Evolutionary conservation across 1,139 yeast genomes (phyloP), one percentile per base, ranked within the genome.

Genomic region (Taiozyma sp.): DNA sequence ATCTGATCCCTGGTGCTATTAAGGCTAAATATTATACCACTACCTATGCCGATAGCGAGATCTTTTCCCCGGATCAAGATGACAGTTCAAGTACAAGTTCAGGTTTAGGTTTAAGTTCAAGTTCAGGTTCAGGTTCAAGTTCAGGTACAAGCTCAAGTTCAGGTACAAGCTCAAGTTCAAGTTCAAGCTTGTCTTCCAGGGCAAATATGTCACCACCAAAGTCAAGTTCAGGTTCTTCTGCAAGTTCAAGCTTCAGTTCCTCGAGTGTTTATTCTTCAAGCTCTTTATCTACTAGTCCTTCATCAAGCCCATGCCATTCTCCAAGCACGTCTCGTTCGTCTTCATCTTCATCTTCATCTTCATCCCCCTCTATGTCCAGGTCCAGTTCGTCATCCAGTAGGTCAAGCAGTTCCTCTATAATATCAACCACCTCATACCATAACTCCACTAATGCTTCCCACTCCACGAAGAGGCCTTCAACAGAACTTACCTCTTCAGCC

Each of bases 1-100:
- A 70, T 3, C 48, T 72, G 1, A 74, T 81, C 43, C 84, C 85
- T 43, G 67, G 73, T 50, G 84, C 84, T 0, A 59, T 64, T 1
- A 57, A 59, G 29, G 81, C 77, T 3, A 66, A 74, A 9, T 62
- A 58, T 40, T 53, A 57, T 46, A 59, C 65, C 24, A 27, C 43
- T 43, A 50, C 53, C 13, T 40, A 40, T 40, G 43, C 27, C 5
- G 14, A 22, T 24, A 40, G 43, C 24, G 29, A 22, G 29, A 23
- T 24, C 4, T 23, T 24, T 24, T 22, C 29, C 9, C 23, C 41
- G 19, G 27, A 19, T 38, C 28, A 23, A n/a, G 29, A 24, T 40
- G 30, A 24, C 7, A 40, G 14, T 24, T 12, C 29, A 24, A 40
- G 43, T 8, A 24, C 30, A 24, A 51, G 48, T 4, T 38, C 41